Evolutionary conservation across 352 stramenopile genomes (phyloP).

Genomic region (Phytophthora litchii): DNA sequence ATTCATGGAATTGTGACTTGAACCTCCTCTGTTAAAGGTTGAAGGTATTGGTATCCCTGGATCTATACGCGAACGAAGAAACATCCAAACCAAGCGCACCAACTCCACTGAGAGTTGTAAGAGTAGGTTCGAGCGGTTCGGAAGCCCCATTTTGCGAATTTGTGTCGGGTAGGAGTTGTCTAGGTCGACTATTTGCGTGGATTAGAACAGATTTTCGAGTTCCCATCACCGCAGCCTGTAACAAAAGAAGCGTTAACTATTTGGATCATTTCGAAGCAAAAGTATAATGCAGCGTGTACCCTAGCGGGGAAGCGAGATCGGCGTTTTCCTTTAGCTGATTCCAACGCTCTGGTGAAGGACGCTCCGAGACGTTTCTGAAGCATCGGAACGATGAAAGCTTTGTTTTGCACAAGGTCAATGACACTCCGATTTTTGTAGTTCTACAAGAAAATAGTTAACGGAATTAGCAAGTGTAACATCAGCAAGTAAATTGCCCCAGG

Average conservation of each 20-base stretch:
- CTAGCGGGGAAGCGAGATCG: constrained; percentile 40
- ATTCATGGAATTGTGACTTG: too few relatives aligned
- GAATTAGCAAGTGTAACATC: not conserved
- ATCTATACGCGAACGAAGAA: constrained; percentile 57
- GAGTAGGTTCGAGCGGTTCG: constrained; percentile 19
- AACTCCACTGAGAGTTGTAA: constrained; percentile 45
- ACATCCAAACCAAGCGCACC: constrained; percentile 62
- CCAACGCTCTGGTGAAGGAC: constrained; percentile 27
- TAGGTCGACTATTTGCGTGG: constrained; percentile 16
- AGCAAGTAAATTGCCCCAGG: not conserved
- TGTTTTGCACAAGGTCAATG: constrained; percentile 49
- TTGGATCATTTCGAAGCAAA: too few relatives aligned
- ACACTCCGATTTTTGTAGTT: constrained; percentile 63
- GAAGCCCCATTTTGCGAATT: not conserved
- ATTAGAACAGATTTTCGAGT: constrained; percentile 19
- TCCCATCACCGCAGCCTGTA: constrained; percentile 22
- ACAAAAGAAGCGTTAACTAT: not conserved
- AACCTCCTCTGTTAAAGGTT: too few relatives aligned
- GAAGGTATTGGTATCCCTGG: constrained; percentile 19
- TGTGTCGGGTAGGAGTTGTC: constrained; percentile 10
- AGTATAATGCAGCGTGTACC: constrained; percentile 5
- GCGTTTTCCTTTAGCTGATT: constrained; percentile 34
- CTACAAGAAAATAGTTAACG: constrained; percentile 23
- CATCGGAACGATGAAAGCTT: constrained; percentile 50
- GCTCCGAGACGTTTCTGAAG: constrained; percentile 50